Evolutionary conservation across 2,329 filamentous ascomycete species (phyloP), one percentile per base, ranked within the genome.

Genomic region (Immersiporthe knoxdaviesiana): DNA sequence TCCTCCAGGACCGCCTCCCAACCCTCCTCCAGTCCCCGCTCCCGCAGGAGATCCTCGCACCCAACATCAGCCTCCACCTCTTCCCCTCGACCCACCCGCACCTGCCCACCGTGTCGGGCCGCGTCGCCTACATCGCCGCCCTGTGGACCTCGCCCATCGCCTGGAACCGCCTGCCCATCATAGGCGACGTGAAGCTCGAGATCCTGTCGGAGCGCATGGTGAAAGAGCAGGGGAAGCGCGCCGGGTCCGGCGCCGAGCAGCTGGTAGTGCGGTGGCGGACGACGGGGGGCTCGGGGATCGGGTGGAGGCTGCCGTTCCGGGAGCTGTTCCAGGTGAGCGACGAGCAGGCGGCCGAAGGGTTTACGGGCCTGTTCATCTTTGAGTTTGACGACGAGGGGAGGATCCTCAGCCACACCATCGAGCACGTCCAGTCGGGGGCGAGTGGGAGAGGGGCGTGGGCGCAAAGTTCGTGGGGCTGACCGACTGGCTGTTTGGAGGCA

Each of bases 101-200:
- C 78, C 92, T 99, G 2, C 96, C 96, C 44, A 92, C 90, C n/a
- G 96, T 98, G 54, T 93, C 92, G 37, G 96, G 96, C 65, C 89
- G 92, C 61, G 91, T 97, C 47, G 91, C 93, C 62, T 99, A 99
- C 79, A 92, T 92, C 47, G 95, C 96, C 24, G 96, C 96, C 2
- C 84, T 99, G 50, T 98, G 94, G 94, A 97, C 96, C 0, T 94
- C 94, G 0, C 96, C 96, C 0, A 91, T 99, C 65, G 95, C 94
- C 39, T 99, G 96, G 96, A 97, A 97, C 76, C 89, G 92, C 37
- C 87, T 99, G 1, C 96, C 96, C 2, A 88, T 98, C 27, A 87
- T 97, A 41, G 94, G 95, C 73, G 97, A 97, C 76, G 93, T 97
- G 59, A 90, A 90, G 74, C 87, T 99, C 14, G 90, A 93, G 74